Base-by-base conservation (phyloP, 108 stramenopile genomes). In the Nitzschia sp. region DNA sequence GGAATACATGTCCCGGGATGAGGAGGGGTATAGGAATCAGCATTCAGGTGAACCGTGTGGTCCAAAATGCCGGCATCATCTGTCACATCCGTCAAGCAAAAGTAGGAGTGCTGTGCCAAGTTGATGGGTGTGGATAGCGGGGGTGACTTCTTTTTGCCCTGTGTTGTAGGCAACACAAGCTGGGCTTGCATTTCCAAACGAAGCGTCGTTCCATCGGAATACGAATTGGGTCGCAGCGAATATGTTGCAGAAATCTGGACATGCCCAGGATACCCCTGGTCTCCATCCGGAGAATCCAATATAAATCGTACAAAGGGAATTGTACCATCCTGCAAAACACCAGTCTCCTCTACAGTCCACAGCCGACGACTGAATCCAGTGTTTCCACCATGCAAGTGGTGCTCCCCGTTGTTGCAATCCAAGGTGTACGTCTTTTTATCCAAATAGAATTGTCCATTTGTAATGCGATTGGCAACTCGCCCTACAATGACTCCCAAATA, bases 321-420 rank as follows among this genome's bases (percentile, higher is more conserved):
- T 0, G 14, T 11, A n/a, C n/a, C n/a, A 6, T 72, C 60, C 12
- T 63, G 65, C 67, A 65, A 55, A 20, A 58, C 64, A 46, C 54
- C 37, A 14, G 81, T 65, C 19, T 83, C 73, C 29, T 66, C 61
- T 22, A 76, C 83, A 29, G 81, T 72, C 92, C 92, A 96, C 14
- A 82, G 65, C 41, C 69, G 53, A 40, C 64, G 60, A 48, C 69
- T 57, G 29, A 90, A 89, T 43, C 91, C 95, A 46, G 69, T 65
- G 19, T 26, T 65, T 24, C 95, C 95, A 38, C 95, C 95, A 63
- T 96, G 95, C 19, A 96, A 65, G 62, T 87, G 84, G 81, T 96
- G 89, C 10, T 85, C 81, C 29, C 29, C 29, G 69, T 93, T 84
- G 79, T 96, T 96, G 22, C 53, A 65, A 9, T 80, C 88, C 7